These are phyloP conservation scores for Ustulina deusta DNA, from an alignment of 2,329 filamentous ascomycete species.

Conservation along the genomic window DNA sequence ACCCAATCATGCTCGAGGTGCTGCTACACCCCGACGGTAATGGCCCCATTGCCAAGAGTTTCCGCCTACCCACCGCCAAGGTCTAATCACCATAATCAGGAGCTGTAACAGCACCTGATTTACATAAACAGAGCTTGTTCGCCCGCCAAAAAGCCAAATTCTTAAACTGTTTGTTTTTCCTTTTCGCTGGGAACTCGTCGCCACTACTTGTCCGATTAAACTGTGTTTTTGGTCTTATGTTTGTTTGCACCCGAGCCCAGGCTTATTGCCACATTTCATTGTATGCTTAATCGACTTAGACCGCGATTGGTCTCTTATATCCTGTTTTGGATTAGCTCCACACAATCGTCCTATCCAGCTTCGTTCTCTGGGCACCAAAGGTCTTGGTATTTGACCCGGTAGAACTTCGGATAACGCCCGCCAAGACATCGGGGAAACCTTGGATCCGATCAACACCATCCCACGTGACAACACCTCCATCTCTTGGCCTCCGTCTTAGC, in stretches of 20 bases:
- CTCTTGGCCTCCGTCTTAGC: conserved; percentile 19
- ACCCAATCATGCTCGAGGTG: conserved; percentile 44
- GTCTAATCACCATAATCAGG: conserved; percentile 50
- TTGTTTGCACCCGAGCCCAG: conserved; percentile 2
- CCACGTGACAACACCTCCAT: conserved; percentile 30
- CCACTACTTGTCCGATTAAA: conserved; percentile 23
- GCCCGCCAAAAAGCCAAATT: conserved; percentile 38
- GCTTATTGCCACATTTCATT: conserved; percentile 18
- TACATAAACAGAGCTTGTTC: conserved; percentile 50
- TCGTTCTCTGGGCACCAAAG: conserved; percentile 24
- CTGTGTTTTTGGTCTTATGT: conserved; percentile 18
- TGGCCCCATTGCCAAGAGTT: conserved; percentile 51
- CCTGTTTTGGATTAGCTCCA: conserved; percentile 34
- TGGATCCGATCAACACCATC: conserved; percentile 3
- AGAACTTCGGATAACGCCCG: conserved; percentile 11
- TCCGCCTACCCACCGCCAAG: conserved; percentile 51
- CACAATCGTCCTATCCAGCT: conserved; percentile 15
- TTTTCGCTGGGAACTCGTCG: conserved; percentile 27
- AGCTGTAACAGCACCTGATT: conserved; percentile 47
- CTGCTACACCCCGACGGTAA: conserved; percentile 47
- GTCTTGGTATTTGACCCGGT: conserved; percentile 29
- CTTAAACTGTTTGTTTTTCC: conserved; percentile 30
- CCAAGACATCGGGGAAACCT: conserved; percentile 21
- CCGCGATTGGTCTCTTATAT: conserved; percentile 21
- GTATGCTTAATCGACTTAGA: conserved; percentile 21